phyloP scores from a whole-genome alignment of 371 early-diverging fungal genomes.

The Haplosporangium sp. region DNA sequence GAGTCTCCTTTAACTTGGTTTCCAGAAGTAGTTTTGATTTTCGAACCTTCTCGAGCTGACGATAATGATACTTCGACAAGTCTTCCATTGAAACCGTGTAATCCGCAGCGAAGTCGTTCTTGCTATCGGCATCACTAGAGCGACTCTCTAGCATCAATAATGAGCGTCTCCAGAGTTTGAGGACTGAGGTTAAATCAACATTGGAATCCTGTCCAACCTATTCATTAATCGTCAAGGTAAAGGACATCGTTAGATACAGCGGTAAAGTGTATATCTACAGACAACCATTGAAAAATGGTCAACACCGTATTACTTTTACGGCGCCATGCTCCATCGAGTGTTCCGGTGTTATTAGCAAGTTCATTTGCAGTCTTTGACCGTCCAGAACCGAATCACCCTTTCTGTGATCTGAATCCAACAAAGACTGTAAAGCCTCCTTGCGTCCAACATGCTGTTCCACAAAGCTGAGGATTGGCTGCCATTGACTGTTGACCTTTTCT shows the following conservation, averaged over 20 bases:
- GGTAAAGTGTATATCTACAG: neutral
- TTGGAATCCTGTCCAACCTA: neutral
- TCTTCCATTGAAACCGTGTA: constrained; percentile 10
- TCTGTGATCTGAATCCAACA: constrained; percentile 15
- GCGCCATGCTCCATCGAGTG: constrained; percentile 7
- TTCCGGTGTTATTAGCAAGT: constrained; percentile 8
- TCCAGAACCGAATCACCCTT: constrained; percentile 6
- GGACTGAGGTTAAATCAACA: constrained; percentile 11
- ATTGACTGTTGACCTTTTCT: constrained; percentile 18
- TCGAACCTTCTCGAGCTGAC: constrained; percentile 13
- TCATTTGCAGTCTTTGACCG: neutral
- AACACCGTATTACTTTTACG: neutral
- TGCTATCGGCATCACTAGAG: neutral
- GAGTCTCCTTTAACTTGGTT: constrained; percentile 15
- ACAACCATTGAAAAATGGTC: neutral
- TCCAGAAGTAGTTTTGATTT: constrained; percentile 12
- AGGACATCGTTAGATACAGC: no score
- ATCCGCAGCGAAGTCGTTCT: neutral
- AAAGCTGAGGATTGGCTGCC: constrained; percentile 32
- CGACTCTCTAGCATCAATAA: constrained; percentile 8
- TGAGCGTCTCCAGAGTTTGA: constrained; percentile 27
- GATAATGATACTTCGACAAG: constrained; percentile 11
- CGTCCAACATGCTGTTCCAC: constrained; percentile 20
- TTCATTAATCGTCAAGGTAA: neutral
- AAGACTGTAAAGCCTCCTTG: constrained; percentile 20